A percentile compares a stretch with the other conserved stretches of the same genome.
Conservation (phyloP, 2,329 filamentous ascomycete species). For the Elsinoe australis region DNA sequence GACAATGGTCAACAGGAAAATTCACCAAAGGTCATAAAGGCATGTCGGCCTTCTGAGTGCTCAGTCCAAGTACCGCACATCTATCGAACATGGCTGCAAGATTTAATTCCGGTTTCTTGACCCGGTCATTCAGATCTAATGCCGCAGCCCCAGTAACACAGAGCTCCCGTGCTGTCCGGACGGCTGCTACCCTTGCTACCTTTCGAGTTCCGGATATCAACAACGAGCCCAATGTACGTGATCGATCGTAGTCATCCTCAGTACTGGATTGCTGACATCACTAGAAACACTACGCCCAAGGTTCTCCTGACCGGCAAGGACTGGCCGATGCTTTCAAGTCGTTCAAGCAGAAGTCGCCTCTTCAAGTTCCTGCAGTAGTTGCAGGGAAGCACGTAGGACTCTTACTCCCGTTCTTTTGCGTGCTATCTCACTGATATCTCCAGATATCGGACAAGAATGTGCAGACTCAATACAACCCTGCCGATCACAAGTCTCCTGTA, state of each 20-base stretch:
- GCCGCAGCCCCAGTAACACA: conserved; percentile 21
- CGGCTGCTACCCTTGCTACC: conserved; percentile 57
- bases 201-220: conserved; percentile 81
- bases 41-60: not conserved
- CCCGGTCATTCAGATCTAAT: conserved; percentile 4
- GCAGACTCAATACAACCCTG: conserved; percentile 72
- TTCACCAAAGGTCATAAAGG: too few species aligned
- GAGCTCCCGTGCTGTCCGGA: not conserved
- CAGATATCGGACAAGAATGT: conserved; percentile 49
- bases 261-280: not conserved
- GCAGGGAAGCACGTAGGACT: conserved; percentile 65
- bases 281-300: conserved; percentile 83
- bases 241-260: conserved; percentile 7
- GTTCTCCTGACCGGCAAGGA: conserved; percentile 67
- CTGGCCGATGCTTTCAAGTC: conserved; percentile 65
- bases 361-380: conserved; percentile 76
- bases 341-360: conserved; percentile 59
- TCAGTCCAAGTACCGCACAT: not conserved
- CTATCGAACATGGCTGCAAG: conserved; percentile 2
- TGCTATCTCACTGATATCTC: not conserved
- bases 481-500: conserved; percentile 66
- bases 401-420: not conserved
- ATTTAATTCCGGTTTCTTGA: not conserved
- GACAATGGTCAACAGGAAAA: too few species aligned
- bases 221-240: conserved; percentile 93